Evolutionary conservation across 2,329 filamentous ascomycete species (phyloP), one percentile per base, ranked within the genome.

Genomic region (Trichoderma afroharzianum): DNA sequence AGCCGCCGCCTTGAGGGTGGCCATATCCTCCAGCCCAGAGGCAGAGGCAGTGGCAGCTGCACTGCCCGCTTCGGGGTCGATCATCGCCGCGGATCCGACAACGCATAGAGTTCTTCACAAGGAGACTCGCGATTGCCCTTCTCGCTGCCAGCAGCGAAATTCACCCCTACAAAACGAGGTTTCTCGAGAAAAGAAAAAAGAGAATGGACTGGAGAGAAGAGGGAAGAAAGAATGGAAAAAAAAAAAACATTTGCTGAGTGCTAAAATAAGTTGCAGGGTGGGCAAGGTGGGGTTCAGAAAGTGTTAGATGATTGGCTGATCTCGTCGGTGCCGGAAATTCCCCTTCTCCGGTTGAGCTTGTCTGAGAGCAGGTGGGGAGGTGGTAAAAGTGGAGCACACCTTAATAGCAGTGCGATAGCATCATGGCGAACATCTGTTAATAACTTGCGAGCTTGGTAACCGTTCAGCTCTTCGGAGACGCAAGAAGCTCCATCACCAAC

Each of bases 1-100:
- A 43, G 57, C 50, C 47, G 58, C 71, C 61, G 61, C 73, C 63
- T 74, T 71, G 18, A 78, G 74, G 59, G 75, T 69, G 9, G 77
- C 74, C 69, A 77, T 73, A 61, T 76, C 74, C 64, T 78, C 77
- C 26, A 74, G 74, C 15, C 72, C 73, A 33, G 73, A 69, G 26
- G 36, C 43, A 53, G 47, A 24, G 47, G 47, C 47, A 33, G 55
- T 58, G n/a, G 63, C 36, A 47, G 67, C 57, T 28, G 36, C 66
- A 62, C 66, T 69, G 57, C 66, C 66, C 57, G 55, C 66, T 69
- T 69, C 66, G 28, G 50, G 39, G 57, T 62, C 66, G 57, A 69
- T 69, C 66, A 69, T 69, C 66, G 26, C 66, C 57, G 39, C 57
- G 50, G 62, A 62, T 47, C 39, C 30, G 62, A 69, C 53, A 62